Conservation (phyloP, 805 yeast genomes). For the Middelhovenomyces tepae region DNA sequence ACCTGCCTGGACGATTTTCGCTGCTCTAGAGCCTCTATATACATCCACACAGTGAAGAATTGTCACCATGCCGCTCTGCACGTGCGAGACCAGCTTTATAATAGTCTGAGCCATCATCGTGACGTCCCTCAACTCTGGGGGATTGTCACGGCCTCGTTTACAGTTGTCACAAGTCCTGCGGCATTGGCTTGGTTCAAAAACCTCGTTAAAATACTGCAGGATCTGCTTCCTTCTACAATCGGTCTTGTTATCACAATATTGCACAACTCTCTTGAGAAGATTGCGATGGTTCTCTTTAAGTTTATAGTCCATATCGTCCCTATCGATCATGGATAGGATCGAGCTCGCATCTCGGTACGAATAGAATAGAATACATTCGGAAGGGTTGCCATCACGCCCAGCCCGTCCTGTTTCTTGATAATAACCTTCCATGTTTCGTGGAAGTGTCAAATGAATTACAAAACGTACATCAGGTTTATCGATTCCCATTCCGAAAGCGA, state of each 20-base stretch:
- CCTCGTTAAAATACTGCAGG: constrained; percentile 82
- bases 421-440: constrained; percentile 89
- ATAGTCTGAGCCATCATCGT: constrained; percentile 55
- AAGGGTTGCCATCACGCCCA: constrained; percentile 84
- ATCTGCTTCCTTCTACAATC: constrained; percentile 90
- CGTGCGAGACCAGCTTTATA: constrained; percentile 45
- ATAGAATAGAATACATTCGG: constrained; percentile 79
- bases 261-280: constrained; percentile 73
- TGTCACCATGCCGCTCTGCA: constrained; percentile 53
- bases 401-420: constrained; percentile 99
- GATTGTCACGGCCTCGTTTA: constrained; percentile 27
- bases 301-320: constrained; percentile 52
- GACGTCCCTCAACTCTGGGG: constrained; percentile 41
- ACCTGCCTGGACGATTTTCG: constrained; percentile 45
- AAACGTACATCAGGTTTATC: constrained; percentile 93
- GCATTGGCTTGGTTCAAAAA: constrained; percentile 59
- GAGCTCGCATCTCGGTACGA: constrained; percentile 71
- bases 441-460: constrained; percentile 82
- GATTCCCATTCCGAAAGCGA: constrained; percentile 99
- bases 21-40: constrained; percentile 57
- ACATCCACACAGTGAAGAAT: constrained; percentile 75
- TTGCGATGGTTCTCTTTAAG: constrained; percentile 70
- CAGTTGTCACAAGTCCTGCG: constrained; percentile 81
- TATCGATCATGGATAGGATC: constrained; percentile 65
- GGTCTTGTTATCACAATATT: constrained; percentile 81